Base-by-base conservation (phyloP, 768 basidiomycete species). In the Suillus subluteus region DNA sequence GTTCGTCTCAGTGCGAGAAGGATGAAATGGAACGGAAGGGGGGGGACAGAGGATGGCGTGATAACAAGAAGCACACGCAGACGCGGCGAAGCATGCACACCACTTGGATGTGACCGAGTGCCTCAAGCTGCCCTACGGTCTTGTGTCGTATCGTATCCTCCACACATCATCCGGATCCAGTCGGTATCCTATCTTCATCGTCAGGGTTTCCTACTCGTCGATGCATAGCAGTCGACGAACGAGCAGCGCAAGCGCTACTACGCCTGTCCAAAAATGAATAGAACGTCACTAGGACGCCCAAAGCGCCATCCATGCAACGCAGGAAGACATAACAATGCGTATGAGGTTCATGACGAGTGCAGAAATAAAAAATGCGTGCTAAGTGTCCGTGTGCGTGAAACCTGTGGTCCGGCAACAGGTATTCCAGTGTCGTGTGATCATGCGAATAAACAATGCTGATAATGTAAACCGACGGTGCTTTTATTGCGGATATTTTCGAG, bases 91-190 rank as follows among this genome's bases (percentile, higher is more conserved):
- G 82, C 83, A 80, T 82, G 82, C 83, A 81, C 82, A 74, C 78
- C 75, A 75, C 82, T 80, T 82, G 81, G 82, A 77, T 80, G 80
- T 77, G 83, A 80, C 82, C 74, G 62, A 78, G 79, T 82, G 81
- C 81, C 85, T 87, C 85, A 78, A 86, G 84, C 85, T 70, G 75
- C 71, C 72, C 80, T 76, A 77, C 79, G 83, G 88, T 91, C 90
- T 88, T 91, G 90, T 81, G 89, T 88, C 83, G 70, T 84, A 85
- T 87, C 87, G 82, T 84, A 83, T 83, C 83, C 73, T 76, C 78
- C 75, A 77, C 72, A 56, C 80, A 79, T 87, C 87, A 73, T 86
- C 80, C 86, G 80, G 71, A 73, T 76, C 83, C 83, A 78, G 74
- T 61, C 26, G 76, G 75, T 72, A 74, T 82, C 86, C 86, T 81